Evolutionary conservation across 1,284 basidiomycete species (phyloP).

Genomic region (Papiliotrema nemorosa): DNA sequence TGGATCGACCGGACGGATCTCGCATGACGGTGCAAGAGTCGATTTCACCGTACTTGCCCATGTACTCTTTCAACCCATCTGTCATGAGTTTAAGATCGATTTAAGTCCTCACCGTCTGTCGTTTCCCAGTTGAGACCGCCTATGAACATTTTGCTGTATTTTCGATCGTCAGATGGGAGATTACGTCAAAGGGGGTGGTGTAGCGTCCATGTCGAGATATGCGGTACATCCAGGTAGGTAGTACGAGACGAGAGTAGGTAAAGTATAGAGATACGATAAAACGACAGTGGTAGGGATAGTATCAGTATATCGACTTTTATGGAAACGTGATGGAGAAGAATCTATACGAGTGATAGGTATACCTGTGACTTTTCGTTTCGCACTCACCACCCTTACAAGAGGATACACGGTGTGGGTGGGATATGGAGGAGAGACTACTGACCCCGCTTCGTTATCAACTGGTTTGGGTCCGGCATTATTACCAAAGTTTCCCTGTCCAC

Average conservation of each 20-base stretch:
- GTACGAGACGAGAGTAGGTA: background rate
- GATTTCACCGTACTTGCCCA: slow-evolving; percentile 84
- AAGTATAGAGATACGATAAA: background rate
- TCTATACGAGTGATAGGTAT: background rate
- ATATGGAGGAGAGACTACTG: slow-evolving; percentile 53
- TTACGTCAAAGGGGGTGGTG: slow-evolving; percentile 1
- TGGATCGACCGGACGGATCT: slow-evolving; percentile 79
- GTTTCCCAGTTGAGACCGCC: slow-evolving; percentile 97
- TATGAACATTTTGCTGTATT: slow-evolving; percentile 92
- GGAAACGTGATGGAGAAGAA: background rate
- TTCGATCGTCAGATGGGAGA: background rate
- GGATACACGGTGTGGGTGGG: background rate
- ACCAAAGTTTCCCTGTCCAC: slow-evolving; percentile 7
- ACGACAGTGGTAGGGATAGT: too few species aligned
- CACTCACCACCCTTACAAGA: background rate
- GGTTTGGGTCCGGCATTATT: slow-evolving; percentile 59
- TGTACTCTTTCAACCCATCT: slow-evolving; percentile 82
- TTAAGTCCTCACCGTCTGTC: slow-evolving; percentile 66
- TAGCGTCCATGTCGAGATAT: background rate
- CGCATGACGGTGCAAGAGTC: slow-evolving; percentile 94
- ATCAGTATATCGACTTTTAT: background rate
- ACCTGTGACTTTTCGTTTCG: slow-evolving; percentile 1
- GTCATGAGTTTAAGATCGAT: background rate
- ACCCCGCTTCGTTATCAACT: slow-evolving; percentile 98
- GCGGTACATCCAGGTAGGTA: background rate